Conservation (phyloP, 768 basidiomycete species). For the Boletus reticuloceps region DNA sequence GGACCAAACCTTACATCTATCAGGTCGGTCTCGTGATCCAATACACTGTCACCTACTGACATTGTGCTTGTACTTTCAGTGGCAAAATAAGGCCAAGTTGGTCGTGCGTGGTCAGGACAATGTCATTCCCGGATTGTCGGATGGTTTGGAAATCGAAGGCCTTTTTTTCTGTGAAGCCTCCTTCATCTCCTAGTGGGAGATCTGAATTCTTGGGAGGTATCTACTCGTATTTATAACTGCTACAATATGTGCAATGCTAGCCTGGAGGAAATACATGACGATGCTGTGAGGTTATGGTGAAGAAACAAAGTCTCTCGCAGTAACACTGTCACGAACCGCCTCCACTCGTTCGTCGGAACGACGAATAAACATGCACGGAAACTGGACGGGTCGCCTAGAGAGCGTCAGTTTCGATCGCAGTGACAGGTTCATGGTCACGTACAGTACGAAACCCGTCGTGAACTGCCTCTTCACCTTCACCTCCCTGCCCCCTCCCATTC, state of each 20-base stretch:
- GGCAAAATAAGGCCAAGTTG: conserved; percentile 55
- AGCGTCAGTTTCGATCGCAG: not conserved
- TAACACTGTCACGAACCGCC: not conserved
- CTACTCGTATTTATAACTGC: conserved; percentile 10
- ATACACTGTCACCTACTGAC: not conserved
- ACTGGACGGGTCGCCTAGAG: conserved; percentile 19
- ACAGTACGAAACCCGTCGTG: conserved; percentile 23
- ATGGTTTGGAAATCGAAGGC: conserved; percentile 56
- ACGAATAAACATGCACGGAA: conserved; percentile 21
- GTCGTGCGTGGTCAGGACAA: conserved; percentile 42
- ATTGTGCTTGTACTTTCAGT: conserved; percentile 34
- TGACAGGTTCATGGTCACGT: not conserved
- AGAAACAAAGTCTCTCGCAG: no score
- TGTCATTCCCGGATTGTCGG: conserved; percentile 39
- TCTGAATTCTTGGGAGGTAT: not conserved
- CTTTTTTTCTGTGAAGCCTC: conserved; percentile 85
- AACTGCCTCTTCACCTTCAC: conserved; percentile 21
- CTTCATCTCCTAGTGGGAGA: conserved; percentile 62
- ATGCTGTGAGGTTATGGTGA: no score
- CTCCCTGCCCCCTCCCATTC: no score
- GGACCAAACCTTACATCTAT: conserved; percentile 93
- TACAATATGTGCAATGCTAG: not conserved
- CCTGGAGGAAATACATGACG: not conserved
- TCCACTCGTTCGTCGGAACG: conserved; percentile 12
- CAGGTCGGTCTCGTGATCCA: conserved; percentile 53